These are phyloP conservation scores for Anisodus tanguticus DNA, from an alignment of 257 asterid genomes.

Conservation along the genomic window DNA sequence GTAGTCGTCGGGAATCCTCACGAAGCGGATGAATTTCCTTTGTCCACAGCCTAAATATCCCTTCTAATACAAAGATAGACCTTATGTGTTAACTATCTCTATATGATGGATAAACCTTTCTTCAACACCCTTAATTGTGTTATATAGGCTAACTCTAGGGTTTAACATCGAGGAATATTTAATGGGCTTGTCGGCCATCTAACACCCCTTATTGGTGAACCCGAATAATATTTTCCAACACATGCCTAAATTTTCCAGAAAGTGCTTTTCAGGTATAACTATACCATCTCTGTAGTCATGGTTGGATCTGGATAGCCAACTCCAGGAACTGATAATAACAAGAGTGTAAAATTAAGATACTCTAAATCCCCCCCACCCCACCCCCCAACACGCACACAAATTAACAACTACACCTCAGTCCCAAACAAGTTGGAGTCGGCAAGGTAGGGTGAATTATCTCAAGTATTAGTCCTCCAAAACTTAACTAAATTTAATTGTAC, in stretches of 20 bases:
- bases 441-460: neutral
- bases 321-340: neutral
- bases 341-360: neutral
- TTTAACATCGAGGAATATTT: too few relatives aligned
- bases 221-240: too few relatives aligned
- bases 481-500: neutral
- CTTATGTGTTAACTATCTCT: too few relatives aligned
- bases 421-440: neutral
- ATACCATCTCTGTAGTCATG: neutral
- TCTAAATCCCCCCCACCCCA: neutral
- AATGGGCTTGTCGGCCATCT: too few relatives aligned
- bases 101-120: too few relatives aligned
- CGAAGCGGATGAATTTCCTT: too few relatives aligned
- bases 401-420: neutral
- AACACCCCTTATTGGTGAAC: too few relatives aligned
- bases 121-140: too few relatives aligned
- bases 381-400: neutral
- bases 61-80: too few relatives aligned
- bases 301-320: slow-evolving; percentile 6
- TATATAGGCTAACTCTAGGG: too few relatives aligned
- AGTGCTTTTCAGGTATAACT: neutral
- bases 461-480: neutral
- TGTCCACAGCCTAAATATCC: too few relatives aligned
- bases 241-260: neutral
- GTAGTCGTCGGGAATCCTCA: too few relatives aligned